Evolutionary conservation across 2,329 filamentous ascomycete species (phyloP).

Genomic region (Colletotrichum nymphaeae): DNA sequence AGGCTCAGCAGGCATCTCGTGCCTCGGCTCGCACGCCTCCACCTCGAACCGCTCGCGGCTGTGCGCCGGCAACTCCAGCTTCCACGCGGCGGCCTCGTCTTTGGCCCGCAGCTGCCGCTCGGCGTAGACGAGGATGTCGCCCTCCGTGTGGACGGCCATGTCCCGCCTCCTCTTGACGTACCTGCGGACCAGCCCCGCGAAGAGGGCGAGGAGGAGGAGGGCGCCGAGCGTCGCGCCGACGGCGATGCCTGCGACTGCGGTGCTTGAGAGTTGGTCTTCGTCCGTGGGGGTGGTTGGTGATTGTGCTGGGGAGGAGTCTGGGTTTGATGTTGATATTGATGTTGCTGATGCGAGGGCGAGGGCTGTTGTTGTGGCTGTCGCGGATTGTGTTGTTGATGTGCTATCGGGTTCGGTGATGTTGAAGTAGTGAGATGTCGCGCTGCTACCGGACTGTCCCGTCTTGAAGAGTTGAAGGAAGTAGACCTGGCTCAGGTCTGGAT

Average conservation of each 20-base stretch:
- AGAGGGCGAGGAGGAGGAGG: neutral
- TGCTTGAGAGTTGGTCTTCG: neutral
- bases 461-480: constrained; percentile 1
- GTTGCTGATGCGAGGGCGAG: neutral
- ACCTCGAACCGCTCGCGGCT: neutral
- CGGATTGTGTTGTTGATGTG: neutral
- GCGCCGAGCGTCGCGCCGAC: neutral
- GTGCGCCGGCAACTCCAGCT: neutral
- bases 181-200: neutral
- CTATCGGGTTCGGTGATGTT: neutral
- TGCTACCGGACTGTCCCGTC: neutral
- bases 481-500: neutral
- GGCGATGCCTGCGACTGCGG: neutral
- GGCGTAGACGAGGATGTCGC: constrained; percentile 3
- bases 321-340: neutral
- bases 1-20: neutral
- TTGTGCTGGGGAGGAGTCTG: neutral
- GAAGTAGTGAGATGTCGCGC: constrained; percentile 5
- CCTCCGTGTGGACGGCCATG: neutral
- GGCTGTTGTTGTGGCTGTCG: neutral
- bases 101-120: constrained; percentile 6
- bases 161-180: neutral
- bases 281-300: neutral
- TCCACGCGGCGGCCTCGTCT: neutral
- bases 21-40: neutral